These are phyloP conservation scores for Cladosporium sphaerospermum DNA, from an alignment of 2,329 filamentous ascomycete genomes.

Conservation along the genomic window DNA sequence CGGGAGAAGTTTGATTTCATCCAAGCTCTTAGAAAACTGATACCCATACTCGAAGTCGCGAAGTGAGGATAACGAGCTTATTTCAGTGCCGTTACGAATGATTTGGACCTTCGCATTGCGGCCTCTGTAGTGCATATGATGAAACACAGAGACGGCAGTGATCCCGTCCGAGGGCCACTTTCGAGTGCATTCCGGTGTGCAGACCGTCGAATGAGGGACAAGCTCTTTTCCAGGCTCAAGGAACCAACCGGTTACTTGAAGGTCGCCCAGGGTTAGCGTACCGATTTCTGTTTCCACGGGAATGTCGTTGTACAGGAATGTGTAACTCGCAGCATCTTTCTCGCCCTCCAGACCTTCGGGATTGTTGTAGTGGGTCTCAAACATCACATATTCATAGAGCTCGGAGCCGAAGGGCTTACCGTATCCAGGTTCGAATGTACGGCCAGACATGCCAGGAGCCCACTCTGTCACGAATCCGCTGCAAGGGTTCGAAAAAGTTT, in stretches of 20 bases:
- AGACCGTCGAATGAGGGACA: constrained; percentile 14
- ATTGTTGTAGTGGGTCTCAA: constrained; percentile 19
- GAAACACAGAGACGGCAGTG: constrained; percentile 17
- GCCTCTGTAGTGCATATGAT: constrained; percentile 18
- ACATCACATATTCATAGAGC: constrained; percentile 16
- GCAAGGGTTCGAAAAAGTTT: constrained; percentile 17
- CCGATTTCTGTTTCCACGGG: constrained; percentile 16
- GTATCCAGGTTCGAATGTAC: constrained; percentile 17
- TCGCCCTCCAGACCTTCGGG: constrained; percentile 12
- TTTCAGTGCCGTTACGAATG: constrained; percentile 16
- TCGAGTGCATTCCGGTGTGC: constrained; percentile 18
- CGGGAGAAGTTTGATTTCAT: constrained; percentile 15
- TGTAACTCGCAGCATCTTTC: constrained; percentile 15
- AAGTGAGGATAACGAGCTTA: constrained; percentile 14
- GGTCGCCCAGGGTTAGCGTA: constrained; percentile 15
- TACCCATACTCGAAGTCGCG: constrained; percentile 18
- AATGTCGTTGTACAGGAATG: constrained; percentile 14
- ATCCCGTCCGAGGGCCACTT: constrained; percentile 16
- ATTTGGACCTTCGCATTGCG: constrained; percentile 15
- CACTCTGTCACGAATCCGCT: constrained; percentile 18
- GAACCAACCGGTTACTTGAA: constrained; percentile 15
- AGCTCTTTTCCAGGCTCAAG: constrained; percentile 16
- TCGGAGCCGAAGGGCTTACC: constrained; percentile 17
- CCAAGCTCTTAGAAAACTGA: constrained; percentile 16
- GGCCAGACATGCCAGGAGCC: constrained; percentile 16